These are phyloP conservation scores for Colletotrichum sp. DNA, from an alignment of 2,329 filamentous ascomycete species.

Conservation along the genomic window DNA sequence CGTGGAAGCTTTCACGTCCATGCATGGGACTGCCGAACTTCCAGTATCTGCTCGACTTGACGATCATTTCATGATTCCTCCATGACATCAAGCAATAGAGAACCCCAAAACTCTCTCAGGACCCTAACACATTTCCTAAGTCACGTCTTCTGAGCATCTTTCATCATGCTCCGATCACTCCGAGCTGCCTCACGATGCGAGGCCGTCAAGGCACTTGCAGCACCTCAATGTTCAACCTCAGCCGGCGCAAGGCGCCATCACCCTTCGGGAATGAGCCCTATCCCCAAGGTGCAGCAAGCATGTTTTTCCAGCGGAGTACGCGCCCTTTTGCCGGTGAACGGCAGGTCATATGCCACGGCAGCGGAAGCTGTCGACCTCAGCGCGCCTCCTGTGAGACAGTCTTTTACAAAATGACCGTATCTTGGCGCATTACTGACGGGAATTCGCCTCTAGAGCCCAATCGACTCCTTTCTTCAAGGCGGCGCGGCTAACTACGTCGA, in stretches of 20 bases:
- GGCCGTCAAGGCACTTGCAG: too few species aligned
- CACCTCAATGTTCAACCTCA: background rate
- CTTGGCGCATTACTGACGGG: fast-evolving
- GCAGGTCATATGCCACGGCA: background rate
- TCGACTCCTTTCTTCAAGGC: slow-evolving; percentile 93
- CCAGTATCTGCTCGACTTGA: too few species aligned
- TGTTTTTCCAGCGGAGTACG: background rate
- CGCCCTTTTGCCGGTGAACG: background rate
- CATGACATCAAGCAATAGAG: too few species aligned
- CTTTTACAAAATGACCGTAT: fast-evolving
- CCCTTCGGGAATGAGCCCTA: background rate
- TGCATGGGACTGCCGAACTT: too few species aligned
- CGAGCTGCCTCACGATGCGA: background rate
- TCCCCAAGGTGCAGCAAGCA: background rate
- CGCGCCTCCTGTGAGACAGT: background rate
- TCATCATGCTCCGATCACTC: background rate
- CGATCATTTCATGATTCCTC: too few species aligned
- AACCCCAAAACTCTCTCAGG: background rate
- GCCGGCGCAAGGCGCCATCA: background rate
- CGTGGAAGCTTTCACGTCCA: too few species aligned
- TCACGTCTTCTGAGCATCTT: background rate
- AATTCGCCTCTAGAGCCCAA: background rate
- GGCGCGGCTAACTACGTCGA: slow-evolving; percentile 99
- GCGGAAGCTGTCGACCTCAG: background rate
- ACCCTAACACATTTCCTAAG: background rate